Evolutionary conservation across 108 stramenopile genomes (phyloP).

Genomic region (Fragilaria crotonensis): DNA sequence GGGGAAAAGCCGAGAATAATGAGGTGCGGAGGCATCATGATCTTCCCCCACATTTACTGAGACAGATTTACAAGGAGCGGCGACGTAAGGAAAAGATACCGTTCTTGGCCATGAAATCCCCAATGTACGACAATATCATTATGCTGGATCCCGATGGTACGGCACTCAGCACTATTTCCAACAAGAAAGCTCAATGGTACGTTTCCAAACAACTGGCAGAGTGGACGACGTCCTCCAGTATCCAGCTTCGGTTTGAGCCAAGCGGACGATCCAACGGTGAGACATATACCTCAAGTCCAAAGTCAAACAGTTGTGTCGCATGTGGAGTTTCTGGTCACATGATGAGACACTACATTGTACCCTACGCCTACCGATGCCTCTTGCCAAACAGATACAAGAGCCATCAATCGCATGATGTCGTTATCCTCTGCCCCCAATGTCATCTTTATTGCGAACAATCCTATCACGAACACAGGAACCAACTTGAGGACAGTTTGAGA

Average conservation of each 20-base stretch:
- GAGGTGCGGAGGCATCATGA: no score
- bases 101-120: constrained; percentile 65
- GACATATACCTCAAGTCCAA: constrained; percentile 10
- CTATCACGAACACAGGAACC: constrained; percentile 35
- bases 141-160: constrained; percentile 55
- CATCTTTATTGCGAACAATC: constrained; percentile 48
- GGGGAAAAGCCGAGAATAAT: background rate
- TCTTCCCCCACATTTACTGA: constrained; percentile 50
- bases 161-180: constrained; percentile 55
- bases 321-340: constrained; percentile 47
- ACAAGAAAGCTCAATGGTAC: constrained; percentile 83
- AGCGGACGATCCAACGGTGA: constrained; percentile 7
- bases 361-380: constrained; percentile 53
- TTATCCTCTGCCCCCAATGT: constrained; percentile 65
- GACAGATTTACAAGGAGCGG: constrained; percentile 57
- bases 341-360: constrained; percentile 80
- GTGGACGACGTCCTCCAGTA: constrained; percentile 26
- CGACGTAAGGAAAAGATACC: constrained; percentile 52
- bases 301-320: constrained; percentile 60
- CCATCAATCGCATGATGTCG: constrained; percentile 78
- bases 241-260: constrained; percentile 11
- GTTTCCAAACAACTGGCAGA: constrained; percentile 52
- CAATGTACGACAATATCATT: constrained; percentile 79
- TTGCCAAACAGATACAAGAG: constrained; percentile 70
- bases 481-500: constrained; percentile 17